Evolutionary conservation across 2,329 filamentous ascomycete genomes (phyloP), one percentile per base, ranked within the genome.

Genomic region (Fusarium sp.): DNA sequence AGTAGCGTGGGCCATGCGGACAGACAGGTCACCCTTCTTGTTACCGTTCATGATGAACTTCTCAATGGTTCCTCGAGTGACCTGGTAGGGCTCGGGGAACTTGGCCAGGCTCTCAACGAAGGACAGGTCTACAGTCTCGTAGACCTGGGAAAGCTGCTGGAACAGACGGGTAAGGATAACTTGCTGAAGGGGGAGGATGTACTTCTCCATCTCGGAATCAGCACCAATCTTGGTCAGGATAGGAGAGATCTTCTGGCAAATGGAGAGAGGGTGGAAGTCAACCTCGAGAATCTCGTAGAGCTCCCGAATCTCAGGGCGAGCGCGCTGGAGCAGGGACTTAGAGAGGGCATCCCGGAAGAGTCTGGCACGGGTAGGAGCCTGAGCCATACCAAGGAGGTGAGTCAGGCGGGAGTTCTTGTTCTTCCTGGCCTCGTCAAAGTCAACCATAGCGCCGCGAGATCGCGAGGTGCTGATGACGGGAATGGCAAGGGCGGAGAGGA

Each of bases 41-140:
- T 97, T 98, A 69, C 96, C 96, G 82, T 99, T 99, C 96, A 99
- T 99, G 87, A 99, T 98, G 87, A 99, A 99, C 85, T 98, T 99
- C 86, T 99, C 96, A 72, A 99, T 97, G 66, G 93, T 97, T 71
- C 91, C 90, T 55, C 92, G 91, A 69, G 89, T 92, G 72, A 98
- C 94, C 83, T 98, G 92, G 88, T 97, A 98, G 42, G 96, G 94
- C 79, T 97, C 94, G 11, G 96, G 96, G 87, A 99, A 99, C 77
- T 96, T 89, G 67, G 96, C 96, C 56, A 99, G 91, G 76, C 93
- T 91, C 80, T 97, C 92, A 46, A 99, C 95, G 75, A 98, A 98
- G 75, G 89, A 88, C 65, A 99, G 88, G 80, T 98, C 94, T 58
- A 99, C 95, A 45, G 96, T 97, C 82, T 98, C 97, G 83, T 99